Base-by-base conservation (phyloP, 2,329 filamentous ascomycete species). In the Echinosphaeria canescens region DNA sequence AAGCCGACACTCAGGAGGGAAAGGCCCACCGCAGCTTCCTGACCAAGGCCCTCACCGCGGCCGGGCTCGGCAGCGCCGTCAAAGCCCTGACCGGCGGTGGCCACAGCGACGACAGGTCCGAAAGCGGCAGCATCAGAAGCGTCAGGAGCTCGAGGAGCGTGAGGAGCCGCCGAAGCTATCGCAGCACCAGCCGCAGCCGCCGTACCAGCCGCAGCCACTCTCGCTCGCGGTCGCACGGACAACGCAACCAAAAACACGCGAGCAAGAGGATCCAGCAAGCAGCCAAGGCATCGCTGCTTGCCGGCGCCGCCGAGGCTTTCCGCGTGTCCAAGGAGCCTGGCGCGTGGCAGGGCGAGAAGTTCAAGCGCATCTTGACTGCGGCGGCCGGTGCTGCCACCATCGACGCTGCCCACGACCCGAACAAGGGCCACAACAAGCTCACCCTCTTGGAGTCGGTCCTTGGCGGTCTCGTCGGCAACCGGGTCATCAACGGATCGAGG, bases 281-380 rank as follows among this genome's bases (percentile, higher is more conserved):
- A 18, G 80, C 84, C 44, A 85, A 88, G 56, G 84, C 85, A 18
- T 88, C 84, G 13, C 59, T 93, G 22, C 65, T 91, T 25, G 84
- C 85, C 16, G 85, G 82, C 39, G 85, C 84, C 22, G 76, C 82
- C 29, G 84, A 93, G 49, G 85, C 85, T 23, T 91, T 91, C 59
- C 75, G 80, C 33, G 73, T 82, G 30, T 73, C 84, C 44, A 91
- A 85, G 41, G 76, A 88, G 34, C 76, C 81, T 3, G 85, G 85
- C 29, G 67, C 74, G 23, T 93, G 84, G 82, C 75, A 73, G 34
- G 85, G 84, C 20, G 75, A 79, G 34, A 93, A 93, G 52, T 80
- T 82, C 36, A 88, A 82, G 55, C 80, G 85, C 27, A 68, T 95
- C 32, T 63, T 91, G 26, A 93, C 85, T 13, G 84, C 82, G 25